Evolutionary conservation across 306 rosid species (phyloP).

Genomic region (Cicer bijugum): DNA sequence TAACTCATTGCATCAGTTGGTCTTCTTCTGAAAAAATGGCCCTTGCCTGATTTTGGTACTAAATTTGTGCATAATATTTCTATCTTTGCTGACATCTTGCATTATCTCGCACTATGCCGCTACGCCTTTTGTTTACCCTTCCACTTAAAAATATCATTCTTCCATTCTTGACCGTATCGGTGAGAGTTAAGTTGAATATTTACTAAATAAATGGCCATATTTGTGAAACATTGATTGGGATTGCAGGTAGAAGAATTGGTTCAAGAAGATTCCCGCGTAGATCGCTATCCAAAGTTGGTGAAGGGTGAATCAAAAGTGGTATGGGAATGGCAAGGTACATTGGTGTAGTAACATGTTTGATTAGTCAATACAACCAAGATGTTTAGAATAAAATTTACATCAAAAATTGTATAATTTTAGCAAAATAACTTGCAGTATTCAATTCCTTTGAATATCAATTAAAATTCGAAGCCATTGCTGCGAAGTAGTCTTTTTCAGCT

Average conservation of each 20-base stretch:
- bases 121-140: conserved; percentile 30
- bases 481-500: conserved; percentile 11
- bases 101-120: conserved; percentile 20
- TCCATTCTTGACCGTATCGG: conserved; percentile 18
- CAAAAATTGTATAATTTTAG: neutral
- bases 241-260: conserved; percentile 88
- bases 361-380: conserved; percentile 21
- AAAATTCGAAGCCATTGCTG: conserved; percentile 10
- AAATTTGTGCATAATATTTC: conserved; percentile 20
- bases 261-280: conserved; percentile 88
- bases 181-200: conserved; percentile 17
- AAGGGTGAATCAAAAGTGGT: conserved; percentile 92
- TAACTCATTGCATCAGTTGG: conserved; percentile 30
- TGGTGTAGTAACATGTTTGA: conserved; percentile 7
- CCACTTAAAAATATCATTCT: conserved; percentile 15
- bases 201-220: conserved; percentile 17
- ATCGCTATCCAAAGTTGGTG: conserved; percentile 83
- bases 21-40: conserved; percentile 32
- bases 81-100: conserved; percentile 28
- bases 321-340: conserved; percentile 89
- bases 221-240: conserved; percentile 32
- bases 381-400: conserved; percentile 8
- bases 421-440: conserved; percentile 15
- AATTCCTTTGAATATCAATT: conserved; percentile 15
- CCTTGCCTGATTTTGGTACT: conserved; percentile 29